A percentile compares a stretch with the other conserved stretches of the same genome.
phyloP scores from a whole-genome alignment of 495 filamentous ascomycete genomes.

The Bacidia gigantensis region DNA sequence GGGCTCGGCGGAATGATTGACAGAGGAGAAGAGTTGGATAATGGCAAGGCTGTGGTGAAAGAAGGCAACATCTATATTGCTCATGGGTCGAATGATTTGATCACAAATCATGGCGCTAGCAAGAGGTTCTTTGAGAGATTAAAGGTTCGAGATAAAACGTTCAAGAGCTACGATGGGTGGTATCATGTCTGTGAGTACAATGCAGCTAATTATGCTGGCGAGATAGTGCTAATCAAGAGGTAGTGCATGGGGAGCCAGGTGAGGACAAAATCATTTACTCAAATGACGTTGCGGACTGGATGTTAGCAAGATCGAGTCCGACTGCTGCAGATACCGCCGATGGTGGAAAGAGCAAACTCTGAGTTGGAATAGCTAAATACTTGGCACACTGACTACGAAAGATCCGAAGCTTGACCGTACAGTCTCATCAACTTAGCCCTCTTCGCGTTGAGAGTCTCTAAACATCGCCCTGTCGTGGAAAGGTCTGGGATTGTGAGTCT shows the following conservation, averaged over 20 bases:
- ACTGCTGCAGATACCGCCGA: not conserved
- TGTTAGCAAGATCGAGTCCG: constrained; percentile 35
- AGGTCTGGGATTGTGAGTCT: too few species aligned
- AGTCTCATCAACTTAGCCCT: too few species aligned
- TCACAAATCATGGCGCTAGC: constrained; percentile 47
- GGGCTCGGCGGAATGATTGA: constrained; percentile 63
- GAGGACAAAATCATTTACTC: constrained; percentile 47
- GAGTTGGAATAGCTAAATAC: too few species aligned
- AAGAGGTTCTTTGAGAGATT: constrained; percentile 46
- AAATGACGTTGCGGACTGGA: constrained; percentile 62
- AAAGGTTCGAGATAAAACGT: constrained; percentile 43
- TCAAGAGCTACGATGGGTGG: constrained; percentile 62
- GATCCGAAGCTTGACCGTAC: too few species aligned
- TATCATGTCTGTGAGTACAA: constrained; percentile 47
- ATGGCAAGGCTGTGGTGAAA: constrained; percentile 18
- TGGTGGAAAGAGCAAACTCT: not conserved
- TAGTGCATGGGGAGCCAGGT: constrained; percentile 55
- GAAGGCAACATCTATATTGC: constrained; percentile 22
- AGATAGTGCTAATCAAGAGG: not conserved
- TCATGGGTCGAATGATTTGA: constrained; percentile 40
- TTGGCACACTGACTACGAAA: too few species aligned
- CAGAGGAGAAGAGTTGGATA: constrained; percentile 38
- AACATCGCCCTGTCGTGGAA: too few species aligned
- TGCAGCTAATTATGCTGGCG: not conserved
- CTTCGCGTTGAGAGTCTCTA: too few species aligned